Evolutionary conservation across 2,329 filamentous ascomycete species (phyloP), one percentile per base, ranked within the genome.

Genomic region (Aureobasidium namibiae): DNA sequence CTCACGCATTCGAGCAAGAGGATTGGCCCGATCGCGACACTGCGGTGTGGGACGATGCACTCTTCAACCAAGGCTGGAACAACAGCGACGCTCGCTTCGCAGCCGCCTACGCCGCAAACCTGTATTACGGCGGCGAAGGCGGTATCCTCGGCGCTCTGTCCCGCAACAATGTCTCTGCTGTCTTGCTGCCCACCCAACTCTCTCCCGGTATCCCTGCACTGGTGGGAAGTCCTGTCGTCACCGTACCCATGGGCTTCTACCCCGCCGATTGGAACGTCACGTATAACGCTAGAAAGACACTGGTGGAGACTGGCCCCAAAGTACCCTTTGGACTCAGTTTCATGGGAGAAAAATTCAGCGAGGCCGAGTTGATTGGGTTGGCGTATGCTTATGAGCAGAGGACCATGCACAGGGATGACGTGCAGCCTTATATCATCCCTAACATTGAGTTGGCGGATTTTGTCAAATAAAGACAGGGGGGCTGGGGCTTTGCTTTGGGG

Each of bases 371-470:
- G 63, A 81, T 89, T 60, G 82, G 81, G 0, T 79, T 84, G 67
- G 86, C 85, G 7, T 88, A 86, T 74, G 85, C 83, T 4, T 88
- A 83, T 70, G 86, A 90, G 74, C 82, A 87, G 73, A 73, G 76
- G 63, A 86, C 79, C 2, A 69, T 72, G 65, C 73, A 77, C 11
- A 72, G 82, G 50, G 65, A 70, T 41, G 75, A 74, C 61, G 71
- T 81, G 1, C 72, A 75, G 69, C 78, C 79, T 31, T 78, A 79
- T 62, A 64, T 82, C 11, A 65, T 72, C 63, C 80, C 80, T 0
- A 75, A 67, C 42, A 75, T 74, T n/a, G 78, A 81, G 66, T 62
- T 82, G 57, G 66, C 56, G 21, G 73, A 79, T 72, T 69, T 79
- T 11, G 61, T 78, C 45, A 64, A 33, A 24, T 62, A 48, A 29